These are phyloP conservation scores for Backusella tarrabulga DNA, from an alignment of 192 early-diverging fungal species.

Conservation along the genomic window DNA sequence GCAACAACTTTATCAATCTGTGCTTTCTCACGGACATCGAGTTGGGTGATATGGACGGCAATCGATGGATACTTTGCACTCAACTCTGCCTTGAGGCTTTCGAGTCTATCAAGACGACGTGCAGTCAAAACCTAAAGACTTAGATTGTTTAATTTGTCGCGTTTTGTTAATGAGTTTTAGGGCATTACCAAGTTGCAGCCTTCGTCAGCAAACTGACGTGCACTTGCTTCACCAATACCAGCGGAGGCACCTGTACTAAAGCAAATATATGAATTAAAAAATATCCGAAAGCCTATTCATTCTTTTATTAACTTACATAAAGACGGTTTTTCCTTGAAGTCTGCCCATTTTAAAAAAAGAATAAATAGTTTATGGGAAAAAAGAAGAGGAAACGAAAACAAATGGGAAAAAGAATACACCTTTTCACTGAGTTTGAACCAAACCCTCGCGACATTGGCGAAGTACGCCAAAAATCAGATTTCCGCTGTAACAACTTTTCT, in stretches of 20 bases:
- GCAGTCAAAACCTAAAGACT: constrained; percentile 54
- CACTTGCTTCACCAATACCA: constrained; percentile 72
- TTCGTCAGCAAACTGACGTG: constrained; percentile 62
- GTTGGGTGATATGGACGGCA: constrained; percentile 55
- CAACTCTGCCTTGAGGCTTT: constrained; percentile 53
- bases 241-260: constrained; percentile 65
- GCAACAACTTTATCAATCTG: constrained; percentile 48
- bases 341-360: constrained; percentile 25
- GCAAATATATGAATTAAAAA: background rate
- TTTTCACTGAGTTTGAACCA: background rate
- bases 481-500: background rate
- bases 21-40: constrained; percentile 70
- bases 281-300: background rate
- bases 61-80: constrained; percentile 43
- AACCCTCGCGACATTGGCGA: background rate
- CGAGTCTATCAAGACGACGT: constrained; percentile 63
- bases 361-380: background rate
- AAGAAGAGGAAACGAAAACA: background rate
- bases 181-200: constrained; percentile 54
- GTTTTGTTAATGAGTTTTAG: background rate
- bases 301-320: constrained; percentile 25
- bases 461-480: background rate
- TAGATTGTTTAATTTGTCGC: background rate
- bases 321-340: constrained; percentile 35
- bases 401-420: background rate